A percentile compares a stretch with the other conserved stretches of the same genome.
These are phyloP conservation scores for Crotalaria pallida DNA, from an alignment of 306 rosid species.

Conservation along the genomic window DNA sequence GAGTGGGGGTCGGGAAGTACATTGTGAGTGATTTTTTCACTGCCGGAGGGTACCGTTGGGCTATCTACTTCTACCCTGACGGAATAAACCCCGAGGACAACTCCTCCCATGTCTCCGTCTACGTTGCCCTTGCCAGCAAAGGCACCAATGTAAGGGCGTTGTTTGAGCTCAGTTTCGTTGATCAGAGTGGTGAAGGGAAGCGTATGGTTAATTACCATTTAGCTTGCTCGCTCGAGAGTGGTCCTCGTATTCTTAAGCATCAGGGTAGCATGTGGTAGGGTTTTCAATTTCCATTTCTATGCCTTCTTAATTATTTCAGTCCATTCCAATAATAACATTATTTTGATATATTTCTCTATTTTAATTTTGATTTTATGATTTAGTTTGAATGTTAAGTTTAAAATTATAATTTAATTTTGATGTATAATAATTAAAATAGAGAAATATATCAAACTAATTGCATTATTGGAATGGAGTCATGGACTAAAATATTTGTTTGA, in stretches of 20 bases:
- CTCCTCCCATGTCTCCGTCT: slow-evolving; percentile 74
- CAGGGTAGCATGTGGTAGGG: slow-evolving; percentile 90
- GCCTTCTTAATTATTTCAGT: neutral
- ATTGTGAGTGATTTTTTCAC: slow-evolving; percentile 72
- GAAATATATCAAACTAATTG: too few species aligned
- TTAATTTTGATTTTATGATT: neutral
- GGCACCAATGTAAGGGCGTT: slow-evolving; percentile 83
- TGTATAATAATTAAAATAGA: too few species aligned
- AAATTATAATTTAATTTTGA: neutral
- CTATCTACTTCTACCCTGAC: slow-evolving; percentile 84
- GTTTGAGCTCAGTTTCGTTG: slow-evolving; percentile 78
- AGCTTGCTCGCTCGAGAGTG: slow-evolving; percentile 79
- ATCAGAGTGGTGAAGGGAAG: slow-evolving; percentile 68
- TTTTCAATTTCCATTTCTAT: neutral
- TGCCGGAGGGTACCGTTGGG: slow-evolving; percentile 83
- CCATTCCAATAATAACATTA: neutral
- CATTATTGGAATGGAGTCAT: too few species aligned
- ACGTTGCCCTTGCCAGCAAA: slow-evolving; percentile 76
- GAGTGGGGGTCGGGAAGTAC: slow-evolving; percentile 85
- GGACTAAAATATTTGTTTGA: too few species aligned
- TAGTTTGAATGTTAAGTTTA: neutral
- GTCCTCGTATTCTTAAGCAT: slow-evolving; percentile 77
- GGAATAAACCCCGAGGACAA: slow-evolving; percentile 84
- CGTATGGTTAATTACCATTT: slow-evolving; percentile 84
- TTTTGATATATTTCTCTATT: neutral